A percentile compares a stretch with the other conserved stretches of the same genome.
These are phyloP conservation scores for Dendrobium nobile DNA, from an alignment of 106 monocot species.

Conservation along the genomic window DNA sequence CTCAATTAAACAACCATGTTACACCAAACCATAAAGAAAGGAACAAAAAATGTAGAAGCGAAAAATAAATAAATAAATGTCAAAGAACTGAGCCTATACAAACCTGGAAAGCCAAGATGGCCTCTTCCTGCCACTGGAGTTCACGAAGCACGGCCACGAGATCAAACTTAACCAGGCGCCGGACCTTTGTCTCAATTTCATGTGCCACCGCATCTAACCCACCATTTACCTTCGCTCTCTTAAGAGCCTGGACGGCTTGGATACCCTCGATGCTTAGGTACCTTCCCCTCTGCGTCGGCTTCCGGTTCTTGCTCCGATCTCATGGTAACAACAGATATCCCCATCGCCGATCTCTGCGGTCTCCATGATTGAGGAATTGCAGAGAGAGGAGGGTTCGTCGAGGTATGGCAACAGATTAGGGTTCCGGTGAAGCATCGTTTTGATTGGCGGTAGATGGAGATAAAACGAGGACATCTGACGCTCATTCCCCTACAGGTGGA, in stretches of 20 bases:
- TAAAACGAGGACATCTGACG: neutral
- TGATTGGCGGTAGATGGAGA: too few relatives aligned
- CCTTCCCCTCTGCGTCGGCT: constrained; percentile 74
- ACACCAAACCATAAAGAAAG: neutral
- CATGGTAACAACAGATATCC: constrained; percentile 28
- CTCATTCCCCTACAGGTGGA: neutral
- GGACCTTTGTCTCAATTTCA: constrained; percentile 46
- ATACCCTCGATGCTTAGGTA: constrained; percentile 91
- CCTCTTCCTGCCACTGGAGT: constrained; percentile 58
- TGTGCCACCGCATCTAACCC: constrained; percentile 10
- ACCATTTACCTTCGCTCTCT: constrained; percentile 32
- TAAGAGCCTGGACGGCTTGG: constrained; percentile 87
- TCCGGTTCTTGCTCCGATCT: constrained; percentile 88
- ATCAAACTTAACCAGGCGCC: constrained; percentile 73
- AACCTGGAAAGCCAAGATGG: constrained; percentile 62
- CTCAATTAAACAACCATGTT: neutral
- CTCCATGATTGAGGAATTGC: neutral
- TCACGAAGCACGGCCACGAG: constrained; percentile 73
- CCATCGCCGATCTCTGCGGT: neutral
- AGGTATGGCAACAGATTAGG: neutral
- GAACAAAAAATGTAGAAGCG: neutral
- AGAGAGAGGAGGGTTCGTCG: neutral
- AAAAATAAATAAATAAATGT: neutral
- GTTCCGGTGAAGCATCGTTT: neutral
- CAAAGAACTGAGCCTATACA: neutral